Base-by-base conservation (phyloP, 352 stramenopile species). In the Phytophthora crassamura region DNA sequence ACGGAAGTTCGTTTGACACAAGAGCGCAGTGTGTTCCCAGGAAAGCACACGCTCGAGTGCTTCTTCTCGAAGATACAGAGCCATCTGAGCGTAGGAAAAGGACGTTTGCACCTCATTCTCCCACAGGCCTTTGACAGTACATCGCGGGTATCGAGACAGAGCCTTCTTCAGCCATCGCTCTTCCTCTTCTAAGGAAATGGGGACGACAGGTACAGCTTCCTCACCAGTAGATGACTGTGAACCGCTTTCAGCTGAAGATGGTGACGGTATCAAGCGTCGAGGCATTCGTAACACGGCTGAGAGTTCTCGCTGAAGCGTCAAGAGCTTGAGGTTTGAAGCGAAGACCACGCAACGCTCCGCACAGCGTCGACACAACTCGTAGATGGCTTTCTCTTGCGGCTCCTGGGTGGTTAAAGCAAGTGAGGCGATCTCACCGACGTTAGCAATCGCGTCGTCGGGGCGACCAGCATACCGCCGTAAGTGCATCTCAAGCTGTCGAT, bases 401-500 rank as follows among this genome's bases (percentile, higher is more conserved):
- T 80, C 72, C 15, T 67, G 74, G 6, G 82, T 91, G 32, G 64
- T 72, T 43, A 63, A 67, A 15, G 67, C 41, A 15, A 85, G 58
- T n/a, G 75, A 87, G n/a, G 79, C 72, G 32, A 93, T 83, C 28
- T 91, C 83, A 9, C 55, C 36, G 28, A 90, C 73, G 40, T 83
- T 72, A 12, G 70, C 68, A 10, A 89, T 68, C 1, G 86, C 86
- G 30, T 93, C 84, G 46, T 93, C 82, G 0, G 86, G 86, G 0
- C 86, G 80, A 1, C 84, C 86, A 1, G 74, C 83, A 59, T 88
- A 93, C 20, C 77, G 65, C 15, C 84, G 84, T 47, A 93, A 55
- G 47, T 93, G 82, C 80, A 85, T 84, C 32, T 95, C 81, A 30
- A 95, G 59, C 55, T 93, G 84, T 2, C 83, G 81, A 59, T 82